Conservation (phyloP, 192 early-diverging fungal genomes). For the Spizellomyces punctatus region DNA sequence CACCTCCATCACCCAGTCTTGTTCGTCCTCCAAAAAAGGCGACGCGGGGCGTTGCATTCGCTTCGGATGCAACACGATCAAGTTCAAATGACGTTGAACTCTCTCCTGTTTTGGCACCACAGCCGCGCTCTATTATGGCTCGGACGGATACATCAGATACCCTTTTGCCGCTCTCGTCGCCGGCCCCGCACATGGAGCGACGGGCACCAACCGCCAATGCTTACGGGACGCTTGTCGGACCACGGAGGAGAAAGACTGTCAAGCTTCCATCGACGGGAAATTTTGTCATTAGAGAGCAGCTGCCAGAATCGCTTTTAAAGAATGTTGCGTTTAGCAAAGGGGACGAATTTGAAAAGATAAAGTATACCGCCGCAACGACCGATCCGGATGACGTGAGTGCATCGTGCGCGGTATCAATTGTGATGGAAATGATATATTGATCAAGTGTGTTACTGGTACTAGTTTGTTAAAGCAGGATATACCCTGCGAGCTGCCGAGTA, state of each 20-base stretch:
- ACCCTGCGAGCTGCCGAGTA: constrained; percentile 66
- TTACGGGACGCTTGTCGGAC: neutral
- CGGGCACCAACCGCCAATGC: neutral
- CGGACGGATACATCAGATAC: no score
- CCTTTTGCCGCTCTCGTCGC: neutral
- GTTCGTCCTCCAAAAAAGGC: no score
- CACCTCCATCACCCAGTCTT: no score
- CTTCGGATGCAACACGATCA: no score
- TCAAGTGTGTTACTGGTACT: constrained; percentile 5
- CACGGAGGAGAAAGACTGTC: constrained; percentile 17
- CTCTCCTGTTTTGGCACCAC: no score
- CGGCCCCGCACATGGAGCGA: neutral
- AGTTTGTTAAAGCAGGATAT: constrained; percentile 71
- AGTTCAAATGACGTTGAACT: no score
- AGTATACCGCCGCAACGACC: constrained; percentile 73
- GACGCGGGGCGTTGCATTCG: no score
- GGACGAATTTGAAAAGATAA: constrained; percentile 78
- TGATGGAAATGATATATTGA: no score
- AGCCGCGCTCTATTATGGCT: no score
- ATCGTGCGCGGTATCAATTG: no score
- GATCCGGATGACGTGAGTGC: constrained; percentile 27
- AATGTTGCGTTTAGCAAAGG: constrained; percentile 52
- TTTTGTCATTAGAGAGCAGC: constrained; percentile 33
- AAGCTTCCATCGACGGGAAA: constrained; percentile 35
- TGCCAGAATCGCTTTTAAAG: constrained; percentile 26